phyloP scores from a whole-genome alignment of 345 rosid species.

The Raphanus raphanistrum region DNA sequence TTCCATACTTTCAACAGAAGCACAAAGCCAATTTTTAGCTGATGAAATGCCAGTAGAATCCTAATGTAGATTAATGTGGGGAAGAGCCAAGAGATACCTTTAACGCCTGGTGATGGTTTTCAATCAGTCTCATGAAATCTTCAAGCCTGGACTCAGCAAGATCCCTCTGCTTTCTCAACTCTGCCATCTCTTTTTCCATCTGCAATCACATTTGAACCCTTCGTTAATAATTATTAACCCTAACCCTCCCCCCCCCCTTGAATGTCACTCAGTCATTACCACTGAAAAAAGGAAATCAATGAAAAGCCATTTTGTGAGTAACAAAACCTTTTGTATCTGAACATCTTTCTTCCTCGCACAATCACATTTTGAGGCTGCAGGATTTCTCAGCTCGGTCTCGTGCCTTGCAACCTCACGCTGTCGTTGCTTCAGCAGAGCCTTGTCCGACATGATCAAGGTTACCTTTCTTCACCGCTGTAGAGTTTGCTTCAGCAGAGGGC shows the following conservation, averaged over 20 bases:
- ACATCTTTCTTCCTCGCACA: slow-evolving; percentile 80
- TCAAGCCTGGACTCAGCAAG: slow-evolving; percentile 77
- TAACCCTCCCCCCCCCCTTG: background rate
- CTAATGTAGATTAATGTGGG: background rate
- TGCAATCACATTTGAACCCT: slow-evolving; percentile 34
- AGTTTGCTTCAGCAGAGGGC: too few relatives aligned
- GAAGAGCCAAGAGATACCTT: background rate
- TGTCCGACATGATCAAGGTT: too few relatives aligned
- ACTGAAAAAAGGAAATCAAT: background rate
- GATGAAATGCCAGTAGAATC: background rate
- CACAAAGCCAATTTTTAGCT: background rate
- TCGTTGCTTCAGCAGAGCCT: slow-evolving; percentile 4
- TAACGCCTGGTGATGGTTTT: slow-evolving; percentile 43
- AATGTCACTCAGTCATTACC: too few relatives aligned
- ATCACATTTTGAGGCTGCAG: slow-evolving; percentile 51
- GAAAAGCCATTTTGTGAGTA: background rate
- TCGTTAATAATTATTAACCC: background rate
- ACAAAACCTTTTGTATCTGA: slow-evolving; percentile 78
- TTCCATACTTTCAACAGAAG: slow-evolving; percentile 34
- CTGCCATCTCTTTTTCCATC: slow-evolving; percentile 82
- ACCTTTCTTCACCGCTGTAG: too few relatives aligned
- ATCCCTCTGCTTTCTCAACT: slow-evolving; percentile 76
- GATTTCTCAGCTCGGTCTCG: too few relatives aligned
- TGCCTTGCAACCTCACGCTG: background rate
- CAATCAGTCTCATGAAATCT: slow-evolving; percentile 67